A percentile compares a stretch with the other conserved stretches of the same genome.
phyloP scores from a whole-genome alignment of 495 filamentous ascomycete species.

The Podospora pseudocomata region DNA sequence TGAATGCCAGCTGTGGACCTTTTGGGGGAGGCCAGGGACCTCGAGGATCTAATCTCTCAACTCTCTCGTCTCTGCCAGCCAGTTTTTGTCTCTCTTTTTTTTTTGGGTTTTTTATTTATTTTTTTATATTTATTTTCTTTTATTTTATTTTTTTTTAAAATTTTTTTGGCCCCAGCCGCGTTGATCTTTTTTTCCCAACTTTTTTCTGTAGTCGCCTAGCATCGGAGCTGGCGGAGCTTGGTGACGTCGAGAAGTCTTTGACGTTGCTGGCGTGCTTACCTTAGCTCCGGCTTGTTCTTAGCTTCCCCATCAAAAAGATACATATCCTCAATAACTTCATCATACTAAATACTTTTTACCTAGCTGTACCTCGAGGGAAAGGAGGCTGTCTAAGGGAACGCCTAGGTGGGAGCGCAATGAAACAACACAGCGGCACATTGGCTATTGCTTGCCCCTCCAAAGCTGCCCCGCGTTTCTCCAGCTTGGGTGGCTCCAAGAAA shows the following conservation, averaged over 20 bases:
- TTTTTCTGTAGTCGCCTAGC: neutral
- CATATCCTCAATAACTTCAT: neutral
- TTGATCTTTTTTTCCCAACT: neutral
- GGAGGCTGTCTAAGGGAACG: neutral
- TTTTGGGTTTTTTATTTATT: conserved; percentile 12
- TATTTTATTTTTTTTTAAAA: too few relatives aligned
- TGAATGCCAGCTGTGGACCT: conserved; percentile 30
- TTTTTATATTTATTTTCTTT: too few relatives aligned
- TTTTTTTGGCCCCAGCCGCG: conserved; percentile 11
- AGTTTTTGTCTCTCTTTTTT: conserved; percentile 16
- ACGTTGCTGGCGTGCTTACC: neutral
- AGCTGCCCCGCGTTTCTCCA: neutral
- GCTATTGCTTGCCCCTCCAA: neutral
- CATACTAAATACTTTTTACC: neutral
- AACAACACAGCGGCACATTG: neutral
- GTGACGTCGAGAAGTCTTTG: conserved; percentile 17
- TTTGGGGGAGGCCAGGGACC: conserved; percentile 16
- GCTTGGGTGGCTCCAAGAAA: neutral
- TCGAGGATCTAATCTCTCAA: conserved; percentile 16
- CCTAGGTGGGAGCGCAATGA: neutral
- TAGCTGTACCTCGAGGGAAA: neutral
- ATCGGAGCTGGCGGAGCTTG: conserved; percentile 9
- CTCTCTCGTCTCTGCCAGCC: neutral
- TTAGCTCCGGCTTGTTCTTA: neutral
- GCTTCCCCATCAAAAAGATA: neutral